phyloP scores from a whole-genome alignment of 2,329 filamentous ascomycete genomes.

The Malbranchea zuffiana region DNA sequence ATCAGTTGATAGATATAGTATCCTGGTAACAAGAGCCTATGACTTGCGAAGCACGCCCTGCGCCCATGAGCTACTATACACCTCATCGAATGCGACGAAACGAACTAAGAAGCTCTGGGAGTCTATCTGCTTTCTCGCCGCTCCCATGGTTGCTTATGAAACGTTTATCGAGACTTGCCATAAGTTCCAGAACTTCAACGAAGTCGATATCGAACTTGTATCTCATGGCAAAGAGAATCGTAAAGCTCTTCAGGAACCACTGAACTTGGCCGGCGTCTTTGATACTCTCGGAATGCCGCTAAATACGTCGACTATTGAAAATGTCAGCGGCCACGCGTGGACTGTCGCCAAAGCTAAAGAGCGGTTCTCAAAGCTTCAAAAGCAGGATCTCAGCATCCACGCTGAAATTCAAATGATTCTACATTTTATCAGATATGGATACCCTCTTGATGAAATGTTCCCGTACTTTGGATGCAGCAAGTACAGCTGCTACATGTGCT shows the following conservation, averaged over 20 bases:
- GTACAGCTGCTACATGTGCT: conserved; percentile 1
- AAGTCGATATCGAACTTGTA: neutral
- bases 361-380: conserved; percentile 1
- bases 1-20: too few relatives aligned
- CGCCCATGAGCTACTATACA: neutral
- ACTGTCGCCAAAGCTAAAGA: conserved; percentile 2
- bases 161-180: neutral
- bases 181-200: neutral
- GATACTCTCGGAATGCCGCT: conserved; percentile 2
- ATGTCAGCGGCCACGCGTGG: neutral
- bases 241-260: neutral
- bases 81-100: neutral
- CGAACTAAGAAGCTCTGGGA: conserved; percentile 1
- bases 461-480: conserved; percentile 1
- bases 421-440: neutral
- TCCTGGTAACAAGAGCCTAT: too few relatives aligned
- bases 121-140: neutral
- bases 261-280: conserved; percentile 1
- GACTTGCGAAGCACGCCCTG: too few relatives aligned
- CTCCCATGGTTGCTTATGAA: neutral
- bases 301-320: neutral
- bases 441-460: neutral
- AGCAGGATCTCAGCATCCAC: conserved; percentile 1
- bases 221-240: neutral
- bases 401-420: conserved; percentile 5